A percentile compares a stretch with the other conserved stretches of the same genome.
phyloP scores from a whole-genome alignment of 495 filamentous ascomycete genomes.

The Annulohypoxylon nitens region DNA sequence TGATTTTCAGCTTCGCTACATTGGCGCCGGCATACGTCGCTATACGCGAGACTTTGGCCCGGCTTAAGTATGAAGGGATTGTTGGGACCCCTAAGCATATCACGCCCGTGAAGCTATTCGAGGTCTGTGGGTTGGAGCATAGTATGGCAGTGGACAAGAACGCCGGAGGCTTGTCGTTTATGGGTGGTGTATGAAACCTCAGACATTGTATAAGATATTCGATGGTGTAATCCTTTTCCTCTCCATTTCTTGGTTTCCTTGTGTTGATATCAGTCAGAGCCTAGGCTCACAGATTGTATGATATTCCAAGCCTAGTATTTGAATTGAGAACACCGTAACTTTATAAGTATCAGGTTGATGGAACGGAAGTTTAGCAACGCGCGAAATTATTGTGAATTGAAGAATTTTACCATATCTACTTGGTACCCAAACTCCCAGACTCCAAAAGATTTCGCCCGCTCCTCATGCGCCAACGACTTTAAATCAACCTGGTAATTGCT shows the following conservation, averaged over 20 bases:
- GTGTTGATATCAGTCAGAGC: background rate
- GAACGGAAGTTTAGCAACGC: too few species aligned
- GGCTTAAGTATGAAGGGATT: conserved; percentile 64
- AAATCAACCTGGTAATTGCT: too few species aligned
- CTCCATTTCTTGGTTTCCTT: background rate
- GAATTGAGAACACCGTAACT: background rate
- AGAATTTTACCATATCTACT: too few species aligned
- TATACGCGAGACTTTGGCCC: conserved; percentile 60
- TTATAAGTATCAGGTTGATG: too few species aligned
- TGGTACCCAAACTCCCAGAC: too few species aligned
- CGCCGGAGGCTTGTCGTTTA: conserved; percentile 62
- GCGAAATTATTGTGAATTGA: too few species aligned
- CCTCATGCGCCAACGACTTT: too few species aligned
- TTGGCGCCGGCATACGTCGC: conserved; percentile 67
- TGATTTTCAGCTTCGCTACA: conserved; percentile 70
- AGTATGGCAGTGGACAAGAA: conserved; percentile 68
- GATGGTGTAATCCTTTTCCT: background rate
- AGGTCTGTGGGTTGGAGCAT: conserved; percentile 70
- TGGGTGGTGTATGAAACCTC: conserved; percentile 27
- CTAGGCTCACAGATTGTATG: background rate
- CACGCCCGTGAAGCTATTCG: conserved; percentile 52
- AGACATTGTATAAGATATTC: background rate
- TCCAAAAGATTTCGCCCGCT: too few species aligned
- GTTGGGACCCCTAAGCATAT: conserved; percentile 62
- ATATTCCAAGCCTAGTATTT: background rate